Evolutionary conservation across 257 asterid species (phyloP).

Genomic region (Galeopsis tetrahit): DNA sequence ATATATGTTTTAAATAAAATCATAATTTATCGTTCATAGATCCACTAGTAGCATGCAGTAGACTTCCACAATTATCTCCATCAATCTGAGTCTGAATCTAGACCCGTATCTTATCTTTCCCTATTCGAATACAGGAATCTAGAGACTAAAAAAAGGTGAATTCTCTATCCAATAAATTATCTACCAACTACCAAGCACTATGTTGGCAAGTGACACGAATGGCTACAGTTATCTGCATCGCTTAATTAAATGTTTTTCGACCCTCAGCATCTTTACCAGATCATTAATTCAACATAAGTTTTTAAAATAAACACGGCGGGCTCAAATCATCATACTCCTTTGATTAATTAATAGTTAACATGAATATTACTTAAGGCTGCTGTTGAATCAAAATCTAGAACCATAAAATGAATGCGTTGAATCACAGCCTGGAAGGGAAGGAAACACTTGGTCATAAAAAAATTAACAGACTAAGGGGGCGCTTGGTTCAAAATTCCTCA

Average conservation of each 20-base stretch:
- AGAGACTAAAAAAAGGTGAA: slow-evolving; percentile 9
- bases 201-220: neutral
- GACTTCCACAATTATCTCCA: neutral
- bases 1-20: neutral
- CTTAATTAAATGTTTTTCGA: neutral
- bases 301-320: neutral
- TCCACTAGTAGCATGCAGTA: neutral
- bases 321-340: neutral
- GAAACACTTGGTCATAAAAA: slow-evolving; percentile 1
- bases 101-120: neutral
- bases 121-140: neutral
- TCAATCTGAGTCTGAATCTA: neutral
- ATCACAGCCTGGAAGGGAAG: neutral
- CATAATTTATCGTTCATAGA: neutral
- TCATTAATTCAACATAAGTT: slow-evolving; percentile 9
- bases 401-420: slow-evolving; percentile 6
- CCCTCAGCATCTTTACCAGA: slow-evolving; percentile 19
- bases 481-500: neutral
- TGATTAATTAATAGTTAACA: neutral
- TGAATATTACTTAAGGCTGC: slow-evolving; percentile 5
- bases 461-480: neutral
- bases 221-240: slow-evolving; percentile 9
- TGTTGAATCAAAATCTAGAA: slow-evolving; percentile 8
- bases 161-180: neutral
- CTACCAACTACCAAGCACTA: neutral